Evolutionary conservation across 2,329 filamentous ascomycete species (phyloP).

Genomic region (Akanthomyces lecanii): DNA sequence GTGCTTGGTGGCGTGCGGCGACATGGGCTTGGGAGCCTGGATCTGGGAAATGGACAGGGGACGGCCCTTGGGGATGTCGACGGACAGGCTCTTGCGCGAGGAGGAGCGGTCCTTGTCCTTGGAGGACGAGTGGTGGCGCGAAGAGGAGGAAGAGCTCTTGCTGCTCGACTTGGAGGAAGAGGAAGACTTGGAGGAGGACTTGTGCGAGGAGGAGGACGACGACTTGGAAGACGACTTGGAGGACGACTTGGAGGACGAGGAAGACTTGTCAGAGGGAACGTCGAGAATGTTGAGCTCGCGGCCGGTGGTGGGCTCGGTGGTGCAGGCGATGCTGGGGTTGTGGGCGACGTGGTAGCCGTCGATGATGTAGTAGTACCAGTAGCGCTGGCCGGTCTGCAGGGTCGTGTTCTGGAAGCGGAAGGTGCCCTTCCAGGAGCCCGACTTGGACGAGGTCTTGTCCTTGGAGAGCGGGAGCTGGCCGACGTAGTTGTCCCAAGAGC

Average conservation of each 20-base stretch:
- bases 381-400: slow-evolving; percentile 82
- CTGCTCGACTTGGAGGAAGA: slow-evolving; percentile 35
- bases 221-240: slow-evolving; percentile 43
- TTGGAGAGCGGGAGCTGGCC: slow-evolving; percentile 92
- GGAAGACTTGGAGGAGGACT: slow-evolving; percentile 33
- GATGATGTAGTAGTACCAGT: slow-evolving; percentile 99
- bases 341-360: slow-evolving; percentile 98
- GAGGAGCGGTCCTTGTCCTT: slow-evolving; percentile 37
- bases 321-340: slow-evolving; percentile 85
- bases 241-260: slow-evolving; percentile 40
- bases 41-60: slow-evolving; percentile 86
- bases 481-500: slow-evolving; percentile 96
- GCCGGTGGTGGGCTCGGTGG: slow-evolving; percentile 91
- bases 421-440: slow-evolving; percentile 89
- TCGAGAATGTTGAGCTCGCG: slow-evolving; percentile 97
- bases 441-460: slow-evolving; percentile 77
- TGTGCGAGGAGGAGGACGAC: slow-evolving; percentile 31
- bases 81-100: slow-evolving; percentile 47
- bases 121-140: slow-evolving; percentile 45
- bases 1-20: slow-evolving; percentile 80
- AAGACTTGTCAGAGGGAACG: slow-evolving; percentile 56
- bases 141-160: slow-evolving; percentile 38
- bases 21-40: slow-evolving; percentile 82
- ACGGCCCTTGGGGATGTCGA: slow-evolving; percentile 81
- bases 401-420: slow-evolving; percentile 91